phyloP scores from a whole-genome alignment of 176 grass and related monocot species.

The Areca catechu region DNA sequence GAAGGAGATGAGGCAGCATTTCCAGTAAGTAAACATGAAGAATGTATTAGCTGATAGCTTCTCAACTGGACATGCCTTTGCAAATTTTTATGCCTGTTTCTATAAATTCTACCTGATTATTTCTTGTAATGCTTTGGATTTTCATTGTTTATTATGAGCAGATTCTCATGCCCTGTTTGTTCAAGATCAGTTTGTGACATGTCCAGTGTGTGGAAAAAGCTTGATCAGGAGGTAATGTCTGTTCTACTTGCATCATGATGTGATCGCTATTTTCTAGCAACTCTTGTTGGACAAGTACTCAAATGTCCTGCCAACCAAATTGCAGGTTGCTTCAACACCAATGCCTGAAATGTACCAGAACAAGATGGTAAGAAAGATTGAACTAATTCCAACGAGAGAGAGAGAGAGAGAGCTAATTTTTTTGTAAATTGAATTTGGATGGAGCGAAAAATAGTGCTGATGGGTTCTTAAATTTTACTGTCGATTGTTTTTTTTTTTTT shows the following conservation, averaged over 20 bases:
- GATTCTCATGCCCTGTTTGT: slow-evolving; percentile 77
- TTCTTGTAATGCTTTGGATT: neutral
- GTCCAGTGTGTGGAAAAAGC: slow-evolving; percentile 50
- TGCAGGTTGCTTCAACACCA: slow-evolving; percentile 55
- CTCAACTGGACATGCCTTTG: too few species aligned
- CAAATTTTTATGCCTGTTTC: too few species aligned
- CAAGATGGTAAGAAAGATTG: slow-evolving; percentile 52
- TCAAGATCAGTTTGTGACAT: slow-evolving; percentile 71
- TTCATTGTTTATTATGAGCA: slow-evolving; percentile 2
- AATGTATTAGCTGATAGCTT: too few species aligned
- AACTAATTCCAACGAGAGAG: too few species aligned
- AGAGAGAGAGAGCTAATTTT: too few species aligned
- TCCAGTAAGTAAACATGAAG: slow-evolving; percentile 41
- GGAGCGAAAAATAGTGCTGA: too few species aligned
- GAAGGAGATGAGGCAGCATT: slow-evolving; percentile 58
- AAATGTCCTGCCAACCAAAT: neutral
- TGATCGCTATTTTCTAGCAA: too few species aligned
- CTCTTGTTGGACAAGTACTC: neutral
- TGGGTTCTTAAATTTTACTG: too few species aligned
- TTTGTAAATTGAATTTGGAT: too few species aligned
- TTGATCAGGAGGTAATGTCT: slow-evolving; percentile 51
- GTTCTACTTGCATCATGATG: too few species aligned
- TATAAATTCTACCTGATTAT: too few species aligned
- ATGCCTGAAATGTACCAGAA: slow-evolving; percentile 70
- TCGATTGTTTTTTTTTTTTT: slow-evolving; percentile 3